Base-by-base conservation (phyloP, 2,329 filamentous ascomycete genomes). In the Neonectria hederae region DNA sequence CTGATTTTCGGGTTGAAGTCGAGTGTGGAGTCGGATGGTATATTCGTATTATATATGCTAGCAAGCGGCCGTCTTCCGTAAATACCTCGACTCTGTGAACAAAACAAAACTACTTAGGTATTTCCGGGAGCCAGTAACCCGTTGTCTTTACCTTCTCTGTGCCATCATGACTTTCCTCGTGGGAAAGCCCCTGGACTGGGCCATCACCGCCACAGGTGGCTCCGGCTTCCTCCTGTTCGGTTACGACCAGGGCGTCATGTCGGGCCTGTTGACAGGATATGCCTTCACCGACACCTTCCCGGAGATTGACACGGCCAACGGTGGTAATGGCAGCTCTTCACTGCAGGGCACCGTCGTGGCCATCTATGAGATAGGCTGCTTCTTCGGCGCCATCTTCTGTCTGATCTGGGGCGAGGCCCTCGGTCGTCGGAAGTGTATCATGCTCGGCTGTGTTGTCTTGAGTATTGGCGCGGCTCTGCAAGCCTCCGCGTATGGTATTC, bases 351-450 rank as follows among this genome's bases (percentile, higher is more conserved):
- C 79, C 28, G 81, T 83, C 1, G 79, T 81, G 21, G 80, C 81
- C 24, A 81, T 83, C n/a, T 83, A 83, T 61, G 80, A 83, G 63
- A 76, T 83, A 22, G 84, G 83, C 2, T 84, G 82, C 65, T 83
- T 83, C 70, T 75, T 83, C 17, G 81, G 83, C 35, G 79, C 83
- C 46, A 77, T 84, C 58, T 75, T 79, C 58, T 76, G 74, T 28
- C 71, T 76, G 58, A 72, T 71, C 62, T 78, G 80, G 7, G 83
- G 83, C 10, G 83, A 85, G 65, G 74, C 69, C 24, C 69, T 85
- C 11, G 83, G 83, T 21, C 77, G 83, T 64, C 76, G 66, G 59
- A 76, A 62, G 71, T 79, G 64, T 72, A 84, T 74, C 63, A 68
- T 83, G 58, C 54, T 82, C 17, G 82, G 81, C 0, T 79, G 77